Evolutionary conservation across 1,284 basidiomycete genomes (phyloP), one percentile per base, ranked within the genome.

Genomic region (Somion occarium): DNA sequence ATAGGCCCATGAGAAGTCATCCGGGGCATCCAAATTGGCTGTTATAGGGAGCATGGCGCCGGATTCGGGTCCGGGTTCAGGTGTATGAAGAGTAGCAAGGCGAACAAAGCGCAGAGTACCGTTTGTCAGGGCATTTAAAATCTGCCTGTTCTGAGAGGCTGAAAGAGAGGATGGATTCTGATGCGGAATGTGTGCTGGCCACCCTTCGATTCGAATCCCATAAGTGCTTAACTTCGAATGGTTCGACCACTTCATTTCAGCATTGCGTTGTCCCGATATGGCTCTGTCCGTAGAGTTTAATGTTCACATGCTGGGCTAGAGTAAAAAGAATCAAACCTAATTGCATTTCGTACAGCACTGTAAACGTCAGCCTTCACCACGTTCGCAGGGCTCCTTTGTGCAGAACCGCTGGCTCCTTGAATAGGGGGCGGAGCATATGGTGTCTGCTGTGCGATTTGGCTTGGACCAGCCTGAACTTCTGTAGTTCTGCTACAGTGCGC

Each of bases 241-340:
- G 59, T 82, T 83, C 3, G 79, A 78, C 83, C 83, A 86, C 64
- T 80, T 84, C 83, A 86, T 86, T 57, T 86, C 83, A 20, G 83
- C 83, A 52, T 73, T 80, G 2, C 78, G 78, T 13, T 79, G 64
- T 9, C 82, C 82, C 54, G 79, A 81, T 9, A 70, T 34, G 30
- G 15, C 7, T 34, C 71, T 12, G 30, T 70, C 61, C 60, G 80
- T 22, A 48, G 38, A 23, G 47, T 19, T 59, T 43, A 53, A 27
- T n/a, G 9, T 20, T 50, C 43, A 48, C 48, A 24, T 15, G 5
- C 19, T 18, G 9, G 24, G 4, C 23, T n/a, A 22, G n/a, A 23
- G 15, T 18, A 23, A 19, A 38, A 5, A 22, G n/a, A 30, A 20
- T 30, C 63, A 25, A 45, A 81, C 82, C 82, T 73, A 24, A 85